phyloP scores from a whole-genome alignment of 2,329 filamentous ascomycete species.

The Myriosclerotinia scirpicola region DNA sequence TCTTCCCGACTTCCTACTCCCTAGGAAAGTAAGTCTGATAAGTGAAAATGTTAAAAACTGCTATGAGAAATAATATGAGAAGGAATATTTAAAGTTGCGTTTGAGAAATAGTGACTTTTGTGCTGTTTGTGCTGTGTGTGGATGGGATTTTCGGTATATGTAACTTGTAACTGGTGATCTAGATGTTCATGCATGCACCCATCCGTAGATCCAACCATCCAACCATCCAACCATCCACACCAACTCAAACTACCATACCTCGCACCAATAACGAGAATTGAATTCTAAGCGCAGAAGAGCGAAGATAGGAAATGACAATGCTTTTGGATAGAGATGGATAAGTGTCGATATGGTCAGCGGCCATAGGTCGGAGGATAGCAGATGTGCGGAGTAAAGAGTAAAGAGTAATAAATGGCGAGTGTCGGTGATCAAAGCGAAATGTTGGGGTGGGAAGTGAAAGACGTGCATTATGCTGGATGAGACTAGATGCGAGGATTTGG shows the following conservation, averaged over 20 bases:
- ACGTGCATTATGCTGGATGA: background rate
- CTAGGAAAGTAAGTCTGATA: background rate
- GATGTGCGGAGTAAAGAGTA: accelerated
- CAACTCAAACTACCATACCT: background rate
- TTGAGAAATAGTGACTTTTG: too few relatives aligned
- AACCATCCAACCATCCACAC: background rate
- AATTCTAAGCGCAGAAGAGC: background rate
- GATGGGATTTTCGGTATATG: background rate
- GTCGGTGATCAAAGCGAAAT: background rate
- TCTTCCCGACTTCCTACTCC: too few relatives aligned
- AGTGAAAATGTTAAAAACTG: background rate
- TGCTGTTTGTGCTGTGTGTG: background rate
- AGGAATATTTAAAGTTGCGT: too few relatives aligned
- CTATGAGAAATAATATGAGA: background rate
- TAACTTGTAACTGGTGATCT: too few relatives aligned
- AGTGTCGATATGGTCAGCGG: too few relatives aligned
- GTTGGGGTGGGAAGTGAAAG: background rate
- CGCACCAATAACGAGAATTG: too few relatives aligned
- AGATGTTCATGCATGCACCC: too few relatives aligned
- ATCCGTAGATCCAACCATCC: background rate
- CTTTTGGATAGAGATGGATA: background rate
- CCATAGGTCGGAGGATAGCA: too few relatives aligned
- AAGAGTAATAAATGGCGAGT: background rate
- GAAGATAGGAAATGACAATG: too few relatives aligned
- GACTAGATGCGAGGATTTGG: background rate